Evolutionary conservation across 768 basidiomycete genomes (phyloP).

Genomic region (Scleroderma bovista): DNA sequence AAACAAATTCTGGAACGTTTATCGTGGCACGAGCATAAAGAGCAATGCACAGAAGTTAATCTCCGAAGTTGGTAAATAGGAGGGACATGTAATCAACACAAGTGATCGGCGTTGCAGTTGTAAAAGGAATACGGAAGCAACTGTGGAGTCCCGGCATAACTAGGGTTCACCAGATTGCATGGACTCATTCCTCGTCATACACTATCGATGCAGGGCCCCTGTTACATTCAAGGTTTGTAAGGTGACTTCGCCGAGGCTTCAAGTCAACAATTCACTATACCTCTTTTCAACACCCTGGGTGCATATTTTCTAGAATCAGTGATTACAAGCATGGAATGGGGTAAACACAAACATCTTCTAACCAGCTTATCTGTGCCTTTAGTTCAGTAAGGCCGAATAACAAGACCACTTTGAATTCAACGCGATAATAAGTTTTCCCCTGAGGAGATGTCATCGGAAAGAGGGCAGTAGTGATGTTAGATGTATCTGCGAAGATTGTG

Average conservation of each 20-base stretch:
- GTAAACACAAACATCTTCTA: conserved; percentile 23
- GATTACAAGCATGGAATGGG: neutral
- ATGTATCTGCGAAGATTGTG: conserved; percentile 4
- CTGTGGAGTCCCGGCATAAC: neutral
- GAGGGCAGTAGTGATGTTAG: neutral
- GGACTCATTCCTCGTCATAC: conserved; percentile 9
- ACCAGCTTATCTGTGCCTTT: conserved; percentile 38
- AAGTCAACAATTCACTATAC: neutral
- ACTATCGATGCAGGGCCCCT: conserved; percentile 19
- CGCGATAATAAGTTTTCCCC: conserved; percentile 14
- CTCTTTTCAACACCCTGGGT: neutral
- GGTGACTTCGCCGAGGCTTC: neutral
- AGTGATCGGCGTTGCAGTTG: too few relatives aligned
- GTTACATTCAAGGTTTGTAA: neutral
- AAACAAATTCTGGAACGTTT: conserved; percentile 7
- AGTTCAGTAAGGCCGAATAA: conserved; percentile 35
- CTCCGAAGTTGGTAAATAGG: neutral
- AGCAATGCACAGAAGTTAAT: neutral
- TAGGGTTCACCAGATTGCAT: neutral
- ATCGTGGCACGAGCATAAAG: conserved; percentile 6
- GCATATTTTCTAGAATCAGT: neutral
- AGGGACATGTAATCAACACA: too few relatives aligned
- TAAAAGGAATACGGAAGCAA: too few relatives aligned
- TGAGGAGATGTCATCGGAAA: neutral
- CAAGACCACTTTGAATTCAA: conserved; percentile 29